phyloP scores from a whole-genome alignment of 208 protist genomes.

The Balamuthia mandrillaris region DNA sequence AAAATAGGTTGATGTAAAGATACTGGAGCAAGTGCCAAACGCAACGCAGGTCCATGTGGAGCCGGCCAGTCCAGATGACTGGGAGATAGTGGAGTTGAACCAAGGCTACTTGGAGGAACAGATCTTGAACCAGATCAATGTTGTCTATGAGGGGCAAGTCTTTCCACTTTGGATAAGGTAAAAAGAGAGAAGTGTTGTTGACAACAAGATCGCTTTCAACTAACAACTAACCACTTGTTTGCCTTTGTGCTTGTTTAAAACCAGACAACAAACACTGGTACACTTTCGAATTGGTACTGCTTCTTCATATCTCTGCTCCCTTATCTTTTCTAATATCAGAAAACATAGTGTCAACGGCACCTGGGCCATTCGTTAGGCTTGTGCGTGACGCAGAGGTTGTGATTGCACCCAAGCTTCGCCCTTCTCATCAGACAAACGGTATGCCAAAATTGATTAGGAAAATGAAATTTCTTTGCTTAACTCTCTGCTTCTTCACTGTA shows the following conservation, averaged over 20 bases:
- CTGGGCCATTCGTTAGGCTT: not conserved
- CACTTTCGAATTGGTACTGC: constrained; percentile 25
- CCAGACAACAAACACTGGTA: constrained; percentile 38
- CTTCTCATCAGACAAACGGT: not conserved
- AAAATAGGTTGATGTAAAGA: not conserved
- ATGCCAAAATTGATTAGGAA: not conserved
- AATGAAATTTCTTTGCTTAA: not conserved
- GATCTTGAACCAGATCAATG: constrained; percentile 50
- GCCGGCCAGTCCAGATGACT: constrained; percentile 49
- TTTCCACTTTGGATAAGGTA: constrained; percentile 50
- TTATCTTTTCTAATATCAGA: not conserved
- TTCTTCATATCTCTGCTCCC: not conserved
- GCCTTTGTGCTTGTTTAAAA: too few species aligned
- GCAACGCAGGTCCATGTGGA: constrained; percentile 44
- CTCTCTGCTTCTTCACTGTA: not conserved
- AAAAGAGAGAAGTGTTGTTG: too few species aligned
- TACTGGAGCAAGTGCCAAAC: not conserved
- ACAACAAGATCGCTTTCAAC: too few species aligned
- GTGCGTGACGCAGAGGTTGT: constrained; percentile 32
- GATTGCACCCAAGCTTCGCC: constrained; percentile 48
- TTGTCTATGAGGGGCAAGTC: constrained; percentile 39
- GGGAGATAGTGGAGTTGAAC: constrained; percentile 58
- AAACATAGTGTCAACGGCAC: not conserved
- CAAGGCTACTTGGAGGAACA: constrained; percentile 50
- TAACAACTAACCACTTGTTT: too few species aligned